These are phyloP conservation scores for Podaxis sp. DNA, from an alignment of 768 basidiomycete species.

Conservation along the genomic window DNA sequence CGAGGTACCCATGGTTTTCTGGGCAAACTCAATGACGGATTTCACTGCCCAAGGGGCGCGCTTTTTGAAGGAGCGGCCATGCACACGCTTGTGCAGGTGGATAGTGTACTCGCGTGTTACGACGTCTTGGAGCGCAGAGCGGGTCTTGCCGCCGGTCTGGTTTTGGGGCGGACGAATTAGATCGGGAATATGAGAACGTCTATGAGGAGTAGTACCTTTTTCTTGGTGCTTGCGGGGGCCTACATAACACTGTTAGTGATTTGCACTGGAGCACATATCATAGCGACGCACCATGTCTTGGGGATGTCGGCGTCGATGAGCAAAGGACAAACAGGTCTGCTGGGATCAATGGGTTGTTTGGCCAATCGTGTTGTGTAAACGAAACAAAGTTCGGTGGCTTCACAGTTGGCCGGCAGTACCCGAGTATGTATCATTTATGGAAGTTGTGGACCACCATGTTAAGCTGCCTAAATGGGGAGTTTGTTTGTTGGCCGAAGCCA, in stretches of 20 bases:
- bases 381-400: conserved; percentile 62
- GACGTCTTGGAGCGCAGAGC: conserved; percentile 96
- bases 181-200: neutral
- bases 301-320: conserved; percentile 56
- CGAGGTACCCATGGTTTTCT: conserved; percentile 91
- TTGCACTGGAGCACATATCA: conserved; percentile 4
- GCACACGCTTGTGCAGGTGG: conserved; percentile 93
- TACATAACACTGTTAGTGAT: conserved; percentile 17
- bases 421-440: conserved; percentile 15
- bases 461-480: conserved; percentile 14
- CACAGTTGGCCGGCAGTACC: conserved; percentile 28
- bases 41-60: conserved; percentile 96
- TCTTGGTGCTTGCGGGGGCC: conserved; percentile 48
- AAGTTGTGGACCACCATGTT: neutral
- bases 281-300: conserved; percentile 61
- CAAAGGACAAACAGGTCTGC: conserved; percentile 21
- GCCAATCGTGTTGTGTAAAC: conserved; percentile 38
- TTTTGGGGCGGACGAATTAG: neutral
- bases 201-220: conserved; percentile 42
- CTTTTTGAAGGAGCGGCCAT: conserved; percentile 95
- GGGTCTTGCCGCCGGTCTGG: conserved; percentile 78
- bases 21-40: conserved; percentile 87
- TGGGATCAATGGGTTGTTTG: conserved; percentile 25
- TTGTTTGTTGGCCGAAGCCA: conserved; percentile 13
- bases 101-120: conserved; percentile 99